phyloP scores from a whole-genome alignment of 345 rosid genomes.

The Pelargonium nanum region DNA sequence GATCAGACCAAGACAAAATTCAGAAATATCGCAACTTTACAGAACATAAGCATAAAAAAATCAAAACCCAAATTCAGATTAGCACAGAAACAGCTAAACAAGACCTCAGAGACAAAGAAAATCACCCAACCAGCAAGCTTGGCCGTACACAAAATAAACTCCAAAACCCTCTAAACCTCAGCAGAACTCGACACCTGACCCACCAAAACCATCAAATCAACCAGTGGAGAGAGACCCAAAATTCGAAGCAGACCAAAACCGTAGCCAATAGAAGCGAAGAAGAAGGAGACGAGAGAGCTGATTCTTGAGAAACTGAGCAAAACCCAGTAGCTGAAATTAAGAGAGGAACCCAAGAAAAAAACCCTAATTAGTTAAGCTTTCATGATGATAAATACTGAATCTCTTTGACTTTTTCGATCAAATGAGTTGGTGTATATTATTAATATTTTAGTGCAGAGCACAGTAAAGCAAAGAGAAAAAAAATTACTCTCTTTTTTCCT shows the following conservation, averaged over 20 bases:
- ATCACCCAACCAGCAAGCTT: neutral
- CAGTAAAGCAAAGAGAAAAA: neutral
- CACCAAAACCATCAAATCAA: neutral
- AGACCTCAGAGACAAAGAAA: neutral
- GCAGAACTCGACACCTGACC: neutral
- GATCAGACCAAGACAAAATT: neutral
- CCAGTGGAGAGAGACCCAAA: neutral
- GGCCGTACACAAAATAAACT: neutral
- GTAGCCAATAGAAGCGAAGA: too few species aligned
- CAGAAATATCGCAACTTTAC: neutral
- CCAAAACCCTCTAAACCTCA: slow-evolving; percentile 1
- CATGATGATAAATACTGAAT: slow-evolving; percentile 8
- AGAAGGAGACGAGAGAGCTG: too few species aligned
- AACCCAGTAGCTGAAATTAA: slow-evolving; percentile 3
- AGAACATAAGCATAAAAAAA: neutral
- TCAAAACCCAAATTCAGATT: neutral
- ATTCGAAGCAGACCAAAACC: neutral
- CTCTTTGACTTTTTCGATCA: slow-evolving; percentile 16
- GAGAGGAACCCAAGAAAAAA: neutral
- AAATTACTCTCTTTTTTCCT: neutral
- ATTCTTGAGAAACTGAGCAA: neutral
- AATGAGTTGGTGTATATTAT: neutral
- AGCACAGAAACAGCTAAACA: neutral
- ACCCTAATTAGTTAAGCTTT: slow-evolving; percentile 12
- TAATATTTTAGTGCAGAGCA: neutral